Evolutionary conservation across 2,329 filamentous ascomycete species (phyloP), one percentile per base, ranked within the genome.

Genomic region (Colletotrichum cuscutae): DNA sequence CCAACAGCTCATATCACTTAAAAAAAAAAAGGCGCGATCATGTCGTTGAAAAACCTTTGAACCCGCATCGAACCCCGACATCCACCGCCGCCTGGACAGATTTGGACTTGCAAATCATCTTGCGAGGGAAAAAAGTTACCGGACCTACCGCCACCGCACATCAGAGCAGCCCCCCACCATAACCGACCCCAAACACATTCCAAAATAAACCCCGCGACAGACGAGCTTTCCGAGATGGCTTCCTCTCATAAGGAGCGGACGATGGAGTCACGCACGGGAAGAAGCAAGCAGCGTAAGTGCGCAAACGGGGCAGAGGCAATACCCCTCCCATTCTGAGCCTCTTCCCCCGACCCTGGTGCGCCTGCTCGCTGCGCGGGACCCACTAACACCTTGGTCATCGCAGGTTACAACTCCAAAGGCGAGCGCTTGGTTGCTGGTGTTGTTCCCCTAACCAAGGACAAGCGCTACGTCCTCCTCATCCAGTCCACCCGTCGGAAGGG

Each of bases 401-500:
- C 84, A 98, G 97, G 95, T 80, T 99, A 98, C 85, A 95, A 94
- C 80, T 86, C 93, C 73, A 93, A 95, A 82, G 96, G 96, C 85
- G 96, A 98, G 85, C 93, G 97, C 77, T 92, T 98, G 74, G 97
- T 99, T 78, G 96, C 97, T 74, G 97, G 97, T 77, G 92, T 98
- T 71, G 97, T 99, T 60, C 95, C 97, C 76, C 88, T 98, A 76
- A 97, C 94, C 68, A 84, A 89, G 78, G 95, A 98, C 85, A 96
- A 94, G 82, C 92, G 91, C 78, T 93, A 94, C 82, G 96, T 99
- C 74, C 89, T 99, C 77, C 88, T 99, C 77, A 98, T 98, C 78
- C 95, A 98, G 86, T 98, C 95, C 67, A 96, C 94, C 65, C 91
- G 94, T 76, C 92, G 95, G 78, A 94, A 94, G 82, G 94, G 94